phyloP scores from a whole-genome alignment of 768 basidiomycete genomes.

The Strobilomyces dryophilus region DNA sequence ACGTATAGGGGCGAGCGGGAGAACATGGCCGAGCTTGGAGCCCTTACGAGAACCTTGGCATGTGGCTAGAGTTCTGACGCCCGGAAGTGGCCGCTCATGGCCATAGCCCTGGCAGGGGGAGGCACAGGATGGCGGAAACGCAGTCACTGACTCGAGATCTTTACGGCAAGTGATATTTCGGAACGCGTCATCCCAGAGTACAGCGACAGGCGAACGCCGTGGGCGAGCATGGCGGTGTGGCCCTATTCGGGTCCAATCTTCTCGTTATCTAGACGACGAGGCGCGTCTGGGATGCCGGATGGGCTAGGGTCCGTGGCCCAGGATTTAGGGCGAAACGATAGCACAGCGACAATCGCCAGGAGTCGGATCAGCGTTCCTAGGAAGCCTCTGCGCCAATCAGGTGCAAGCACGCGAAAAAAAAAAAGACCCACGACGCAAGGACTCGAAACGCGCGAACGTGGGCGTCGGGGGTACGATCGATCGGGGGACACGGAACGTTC shows the following conservation, averaged over 20 bases:
- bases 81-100: constrained; percentile 16
- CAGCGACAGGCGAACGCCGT: not conserved
- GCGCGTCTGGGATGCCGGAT: not conserved
- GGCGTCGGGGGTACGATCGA: constrained; percentile 2
- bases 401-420: not conserved
- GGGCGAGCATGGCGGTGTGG: not conserved
- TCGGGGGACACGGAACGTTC: not conserved
- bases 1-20: constrained; percentile 6
- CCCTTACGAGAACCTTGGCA: not conserved
- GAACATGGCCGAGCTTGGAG: not conserved
- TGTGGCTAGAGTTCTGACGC: constrained; percentile 4
- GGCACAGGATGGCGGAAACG: constrained; percentile 17
- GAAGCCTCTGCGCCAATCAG: constrained; percentile 24
- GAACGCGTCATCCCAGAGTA: not conserved
- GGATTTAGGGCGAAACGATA: constrained; percentile 18
- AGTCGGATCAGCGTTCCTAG: constrained; percentile 20
- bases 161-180: constrained; percentile 3
- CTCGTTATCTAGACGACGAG: too few species aligned
- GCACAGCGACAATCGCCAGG: constrained; percentile 27
- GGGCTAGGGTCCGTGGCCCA: constrained; percentile 17
- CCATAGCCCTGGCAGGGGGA: not conserved
- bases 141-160: not conserved
- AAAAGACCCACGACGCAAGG: not conserved
- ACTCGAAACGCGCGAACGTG: too few species aligned
- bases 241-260: constrained; percentile 2